Conservation (phyloP, 306 rosid species). For the Cucumis hystrix region DNA sequence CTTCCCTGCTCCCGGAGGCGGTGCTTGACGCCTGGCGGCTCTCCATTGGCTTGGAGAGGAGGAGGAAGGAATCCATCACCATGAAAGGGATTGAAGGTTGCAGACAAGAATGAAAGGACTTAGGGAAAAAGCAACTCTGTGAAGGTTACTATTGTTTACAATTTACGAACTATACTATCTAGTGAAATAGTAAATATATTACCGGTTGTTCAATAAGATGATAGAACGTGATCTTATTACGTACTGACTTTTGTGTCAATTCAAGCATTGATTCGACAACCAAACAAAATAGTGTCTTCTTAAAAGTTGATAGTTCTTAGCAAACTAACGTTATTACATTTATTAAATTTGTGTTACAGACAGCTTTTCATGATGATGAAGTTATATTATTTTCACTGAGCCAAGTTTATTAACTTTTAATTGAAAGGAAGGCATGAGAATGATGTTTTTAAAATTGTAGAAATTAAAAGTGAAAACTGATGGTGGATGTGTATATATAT, state of each 20-base stretch:
- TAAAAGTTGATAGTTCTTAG: no score
- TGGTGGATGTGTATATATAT: no score
- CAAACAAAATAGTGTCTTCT: no score
- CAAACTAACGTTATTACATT: no score
- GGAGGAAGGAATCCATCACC: not conserved
- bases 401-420: no score
- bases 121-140: not conserved
- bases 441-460: no score
- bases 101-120: not conserved
- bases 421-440: no score
- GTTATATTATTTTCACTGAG: no score
- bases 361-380: no score
- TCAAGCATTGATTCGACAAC: not conserved
- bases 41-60: conserved; percentile 20
- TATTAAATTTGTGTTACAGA: no score
- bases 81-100: not conserved
- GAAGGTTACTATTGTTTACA: not conserved
- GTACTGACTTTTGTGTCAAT: no score
- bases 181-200: not conserved
- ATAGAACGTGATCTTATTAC: not conserved
- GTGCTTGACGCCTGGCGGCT: conserved; percentile 64
- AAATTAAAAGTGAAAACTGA: no score
- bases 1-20: conserved; percentile 24
- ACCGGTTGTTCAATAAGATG: not conserved
- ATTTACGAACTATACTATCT: not conserved